Evolutionary conservation across 257 asterid genomes (phyloP), one percentile per base, ranked within the genome.

Genomic region (Lithospermum erythrorhizon): DNA sequence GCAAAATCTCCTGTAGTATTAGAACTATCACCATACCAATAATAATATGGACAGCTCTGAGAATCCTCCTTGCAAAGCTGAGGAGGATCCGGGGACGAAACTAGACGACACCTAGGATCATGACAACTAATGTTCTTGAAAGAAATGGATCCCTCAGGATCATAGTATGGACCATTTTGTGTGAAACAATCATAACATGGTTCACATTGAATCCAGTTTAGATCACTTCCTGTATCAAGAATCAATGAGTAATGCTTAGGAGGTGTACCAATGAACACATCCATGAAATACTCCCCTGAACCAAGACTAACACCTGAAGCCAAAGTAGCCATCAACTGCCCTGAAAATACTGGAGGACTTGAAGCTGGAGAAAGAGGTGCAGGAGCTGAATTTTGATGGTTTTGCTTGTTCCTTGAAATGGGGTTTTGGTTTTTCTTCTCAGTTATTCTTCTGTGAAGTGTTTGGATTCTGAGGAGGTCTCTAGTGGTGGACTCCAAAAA

Each of bases 11-110:
- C 98, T 0, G 96, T 91, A 0, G 98, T 91, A 61, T 87, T 87
- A 0, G 98, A 91, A 51, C 94, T 79, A 53, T 91, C 98, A 2
- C 98, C 98, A 21, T 91, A 91, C 98, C 98, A 91, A 20, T 91
- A 91, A 68, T 76, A 91, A 51, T 91, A 91, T 35, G 95, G 96
- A 65, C 96, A 91, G 5, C 79, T 79, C 69, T 78, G 86, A 21
- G 72, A 60, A 53, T 66, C 78, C 6, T 57, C 52, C 70, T 53
- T 71, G 71, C 96, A 87, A 25, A 70, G 72, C 61, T 7, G 74
- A 1, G 89, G 82, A 24, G 91, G 95, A 4, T 81, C 87, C 45
- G 96, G 98, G 65, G 96, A 76, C 6, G 91, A 77, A 25, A 88
- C 98, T 14, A 83, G 80, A 30, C 58, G 51, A 63, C 98, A 90